Base-by-base conservation (phyloP, 768 basidiomycete genomes). In the Antrodiella citrinella region DNA sequence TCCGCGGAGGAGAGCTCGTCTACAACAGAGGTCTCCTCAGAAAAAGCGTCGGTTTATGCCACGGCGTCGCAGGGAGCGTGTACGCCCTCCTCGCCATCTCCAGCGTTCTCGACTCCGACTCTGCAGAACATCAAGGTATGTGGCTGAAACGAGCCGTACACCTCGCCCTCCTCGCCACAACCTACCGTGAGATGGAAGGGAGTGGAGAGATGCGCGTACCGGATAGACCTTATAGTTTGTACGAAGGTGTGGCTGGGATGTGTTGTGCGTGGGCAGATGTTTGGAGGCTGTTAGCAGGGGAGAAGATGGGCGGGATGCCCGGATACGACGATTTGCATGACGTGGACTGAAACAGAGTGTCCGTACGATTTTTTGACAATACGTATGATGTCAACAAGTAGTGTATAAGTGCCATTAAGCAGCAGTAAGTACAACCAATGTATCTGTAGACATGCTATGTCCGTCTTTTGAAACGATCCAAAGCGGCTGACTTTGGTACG, bases 1-100 rank as follows among this genome's bases (percentile, higher is more conserved):
- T 62, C 12, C 65, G 63, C 10, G 77, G 69, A 11, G 74, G 72
- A 5, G 58, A 59, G 1, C 56, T 77, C 7, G 69, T 78, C 12
- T 79, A 80, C 54, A 57, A 63, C 7, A 67, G 65, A 4, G 80
- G 80, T 0, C 57, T 80, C 5, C 67, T 80, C 15, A 68, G 69
- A 3, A 82, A 81, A 59, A 80, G 80, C 10, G 63, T 80, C n/a
- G 79, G 80, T 0, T 65, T 81, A 10, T 82, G 80, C 57, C 79
- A 82, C 54, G 80, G 80, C 3, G 69, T 76, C 4, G 76, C 69
- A 7, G 79, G 80, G 2, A 72, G 66, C n/a, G 70, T 79, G 4
- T 79, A 72, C 51, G 75, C 75, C 2, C 68, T 81, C 9, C 67
- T 82, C 19, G 70, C 75, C 0, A 71, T 68, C 1, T 72, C 77